phyloP scores from a whole-genome alignment of 768 basidiomycete genomes.

The Auriscalpium vulgare region DNA sequence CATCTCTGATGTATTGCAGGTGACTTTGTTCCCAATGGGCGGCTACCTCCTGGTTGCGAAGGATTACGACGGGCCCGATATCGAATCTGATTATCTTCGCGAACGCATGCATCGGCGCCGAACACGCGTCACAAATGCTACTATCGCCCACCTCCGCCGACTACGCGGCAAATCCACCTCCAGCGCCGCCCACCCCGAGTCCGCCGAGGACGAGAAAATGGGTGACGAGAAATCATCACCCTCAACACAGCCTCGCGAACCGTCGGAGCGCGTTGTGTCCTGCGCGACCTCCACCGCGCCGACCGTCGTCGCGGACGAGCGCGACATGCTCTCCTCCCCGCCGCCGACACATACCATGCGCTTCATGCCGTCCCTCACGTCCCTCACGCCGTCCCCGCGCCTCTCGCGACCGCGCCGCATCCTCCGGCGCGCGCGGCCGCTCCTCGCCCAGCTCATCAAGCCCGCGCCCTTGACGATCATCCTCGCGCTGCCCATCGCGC shows the following conservation, averaged over 20 bases:
- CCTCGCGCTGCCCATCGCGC: constrained; percentile 44
- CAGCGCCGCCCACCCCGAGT: not conserved
- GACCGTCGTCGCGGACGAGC: no score
- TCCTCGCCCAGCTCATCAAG: constrained; percentile 23
- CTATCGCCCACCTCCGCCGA: not conserved
- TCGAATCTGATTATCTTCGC: constrained; percentile 47
- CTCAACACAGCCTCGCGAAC: no score
- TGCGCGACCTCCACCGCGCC: no score
- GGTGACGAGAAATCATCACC: no score
- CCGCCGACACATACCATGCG: not conserved
- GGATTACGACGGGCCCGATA: constrained; percentile 61
- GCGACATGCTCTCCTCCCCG: no score
- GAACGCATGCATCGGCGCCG: constrained; percentile 33
- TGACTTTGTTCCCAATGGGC: constrained; percentile 61
- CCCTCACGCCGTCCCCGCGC: not conserved
- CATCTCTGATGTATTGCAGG: constrained; percentile 23
- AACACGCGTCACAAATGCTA: constrained; percentile 8
- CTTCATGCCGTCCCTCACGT: not conserved
- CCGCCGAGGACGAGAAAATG: not conserved
- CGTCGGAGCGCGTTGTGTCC: no score
- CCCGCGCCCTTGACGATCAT: constrained; percentile 50
- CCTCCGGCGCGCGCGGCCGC: not conserved
- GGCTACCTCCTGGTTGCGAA: constrained; percentile 44
- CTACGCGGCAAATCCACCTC: not conserved
- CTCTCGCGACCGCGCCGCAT: not conserved